phyloP scores from a whole-genome alignment of 1,139 yeast genomes.

The Suhomyces ambrosiae region DNA sequence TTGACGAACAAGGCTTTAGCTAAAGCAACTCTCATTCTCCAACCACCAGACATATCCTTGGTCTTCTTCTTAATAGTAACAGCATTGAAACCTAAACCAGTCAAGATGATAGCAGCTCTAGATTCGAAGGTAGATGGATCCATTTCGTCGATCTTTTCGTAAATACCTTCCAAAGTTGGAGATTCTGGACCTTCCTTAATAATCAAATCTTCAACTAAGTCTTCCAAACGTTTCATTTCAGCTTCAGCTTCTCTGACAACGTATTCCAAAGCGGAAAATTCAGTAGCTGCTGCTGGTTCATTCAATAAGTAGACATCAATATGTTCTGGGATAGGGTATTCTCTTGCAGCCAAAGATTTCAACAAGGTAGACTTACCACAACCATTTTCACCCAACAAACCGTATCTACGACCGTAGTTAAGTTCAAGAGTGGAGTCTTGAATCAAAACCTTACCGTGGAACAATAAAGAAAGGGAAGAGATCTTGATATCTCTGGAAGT shows the following conservation, averaged over 20 bases:
- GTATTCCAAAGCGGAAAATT: conserved; percentile 88
- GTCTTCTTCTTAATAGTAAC: conserved; percentile 81
- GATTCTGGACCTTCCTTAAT: conserved; percentile 95
- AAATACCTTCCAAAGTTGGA: conserved; percentile 78
- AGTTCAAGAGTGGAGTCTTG: conserved; percentile 91
- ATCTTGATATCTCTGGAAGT: conserved; percentile 95
- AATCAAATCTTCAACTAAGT: conserved; percentile 84
- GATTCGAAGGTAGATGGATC: conserved; percentile 96
- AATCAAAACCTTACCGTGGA: conserved; percentile 96
- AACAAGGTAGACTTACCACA: conserved; percentile 97
- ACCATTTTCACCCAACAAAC: conserved; percentile 96
- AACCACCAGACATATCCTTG: conserved; percentile 99
- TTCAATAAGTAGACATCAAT: conserved; percentile 91
- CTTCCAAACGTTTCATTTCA: conserved; percentile 90
- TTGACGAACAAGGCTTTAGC: conserved; percentile 87
- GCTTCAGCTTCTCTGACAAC: conserved; percentile 96
- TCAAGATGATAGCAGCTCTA: conserved; percentile 92
- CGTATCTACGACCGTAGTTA: conserved; percentile 96
- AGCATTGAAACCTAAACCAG: conserved; percentile 95
- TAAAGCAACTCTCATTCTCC: conserved; percentile 91
- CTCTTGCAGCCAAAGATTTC: conserved; percentile 92
- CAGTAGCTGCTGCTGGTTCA: conserved; percentile 97
- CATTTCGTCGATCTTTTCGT: conserved; percentile 94
- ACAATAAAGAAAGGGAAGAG: conserved; percentile 84
- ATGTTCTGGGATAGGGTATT: conserved; percentile 89